Conservation (phyloP, 345 rosid genomes). For the Syzygium grande region DNA sequence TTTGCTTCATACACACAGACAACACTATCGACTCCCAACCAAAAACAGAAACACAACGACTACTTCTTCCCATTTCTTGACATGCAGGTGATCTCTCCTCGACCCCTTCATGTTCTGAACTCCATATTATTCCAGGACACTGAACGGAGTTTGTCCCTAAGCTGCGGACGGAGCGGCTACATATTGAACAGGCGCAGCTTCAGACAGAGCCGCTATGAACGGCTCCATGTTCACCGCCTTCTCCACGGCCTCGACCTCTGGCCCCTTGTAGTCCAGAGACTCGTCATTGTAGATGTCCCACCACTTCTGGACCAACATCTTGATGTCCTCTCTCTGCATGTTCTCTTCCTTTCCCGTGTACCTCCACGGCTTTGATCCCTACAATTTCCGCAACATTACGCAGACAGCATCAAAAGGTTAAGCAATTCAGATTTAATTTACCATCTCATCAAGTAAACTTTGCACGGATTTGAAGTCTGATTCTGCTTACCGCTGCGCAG, state of each 20-base stretch:
- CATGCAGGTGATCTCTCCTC: neutral
- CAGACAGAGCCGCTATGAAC: constrained; percentile 35
- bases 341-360: constrained; percentile 72
- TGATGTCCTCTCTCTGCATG: constrained; percentile 75
- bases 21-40: neutral
- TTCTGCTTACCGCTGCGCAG: constrained; percentile 61
- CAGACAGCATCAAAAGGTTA: neutral
- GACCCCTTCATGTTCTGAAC: neutral
- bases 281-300: constrained; percentile 70
- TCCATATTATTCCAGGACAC: neutral
- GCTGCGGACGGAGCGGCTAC: constrained; percentile 76
- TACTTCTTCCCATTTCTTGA: neutral
- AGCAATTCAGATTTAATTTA: neutral
- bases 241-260: constrained; percentile 1
- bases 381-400: neutral
- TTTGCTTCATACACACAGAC: neutral
- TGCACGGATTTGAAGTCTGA: neutral
- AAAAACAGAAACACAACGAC: neutral
- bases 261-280: constrained; percentile 42
- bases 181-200: constrained; percentile 33
- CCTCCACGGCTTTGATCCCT: constrained; percentile 98
- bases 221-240: constrained; percentile 23
- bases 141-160: neutral
- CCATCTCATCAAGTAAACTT: neutral
- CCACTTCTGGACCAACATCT: constrained; percentile 70